Conservation (phyloP, 1,139 yeast genomes). For the Candida gigantensis region DNA sequence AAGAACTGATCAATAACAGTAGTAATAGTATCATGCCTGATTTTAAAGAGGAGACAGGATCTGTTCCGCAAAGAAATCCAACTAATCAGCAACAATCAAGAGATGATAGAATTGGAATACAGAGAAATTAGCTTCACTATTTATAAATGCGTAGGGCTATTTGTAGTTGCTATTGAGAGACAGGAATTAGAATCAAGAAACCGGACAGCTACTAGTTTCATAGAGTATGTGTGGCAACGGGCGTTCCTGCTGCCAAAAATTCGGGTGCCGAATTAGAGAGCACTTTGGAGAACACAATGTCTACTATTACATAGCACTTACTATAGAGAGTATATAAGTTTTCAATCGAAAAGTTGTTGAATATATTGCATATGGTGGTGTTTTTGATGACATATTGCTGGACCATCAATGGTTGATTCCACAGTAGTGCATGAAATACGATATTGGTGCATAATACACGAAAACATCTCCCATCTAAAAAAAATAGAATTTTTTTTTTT, state of each 20-base stretch:
- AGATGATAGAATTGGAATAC: conserved; percentile 23
- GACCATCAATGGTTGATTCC: not conserved
- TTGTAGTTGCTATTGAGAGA: not conserved
- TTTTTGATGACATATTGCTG: conserved; percentile 1
- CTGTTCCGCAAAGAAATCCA: conserved; percentile 6
- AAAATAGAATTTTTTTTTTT: not conserved
- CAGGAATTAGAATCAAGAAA: no score
- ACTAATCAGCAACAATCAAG: conserved; percentile 11
- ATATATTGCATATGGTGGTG: no score
- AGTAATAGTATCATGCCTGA: conserved; percentile 13
- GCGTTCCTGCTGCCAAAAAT: no score
- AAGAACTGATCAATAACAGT: conserved; percentile 19
- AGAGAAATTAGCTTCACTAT: conserved; percentile 12
- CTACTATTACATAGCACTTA: no score
- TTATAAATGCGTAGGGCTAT: not conserved
- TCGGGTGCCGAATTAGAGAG: no score
- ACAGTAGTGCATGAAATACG: no score
- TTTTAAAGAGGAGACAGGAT: conserved; percentile 12
- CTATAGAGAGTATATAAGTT: no score
- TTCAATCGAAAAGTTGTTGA: no score
- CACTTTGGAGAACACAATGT: no score
- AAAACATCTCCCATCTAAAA: not conserved
- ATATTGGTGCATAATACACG: not conserved
- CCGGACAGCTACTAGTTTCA: no score
- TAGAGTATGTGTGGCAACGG: no score